Base-by-base conservation (phyloP, 495 filamentous ascomycete species). In the Podospora appendiculata region DNA sequence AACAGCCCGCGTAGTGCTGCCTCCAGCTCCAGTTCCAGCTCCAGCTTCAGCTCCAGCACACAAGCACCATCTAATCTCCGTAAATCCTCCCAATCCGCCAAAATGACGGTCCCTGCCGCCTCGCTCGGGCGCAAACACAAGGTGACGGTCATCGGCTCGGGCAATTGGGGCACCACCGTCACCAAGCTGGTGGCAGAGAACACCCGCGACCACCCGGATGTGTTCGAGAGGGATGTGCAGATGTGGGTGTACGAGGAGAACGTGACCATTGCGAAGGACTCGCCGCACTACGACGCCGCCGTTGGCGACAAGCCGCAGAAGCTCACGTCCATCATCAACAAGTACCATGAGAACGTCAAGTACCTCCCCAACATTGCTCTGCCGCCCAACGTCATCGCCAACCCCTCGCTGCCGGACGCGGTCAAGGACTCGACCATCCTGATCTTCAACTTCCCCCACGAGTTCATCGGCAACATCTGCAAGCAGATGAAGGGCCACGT, bases 201-300 rank as follows among this genome's bases (percentile, higher is more conserved):
- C 71, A 85, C 89, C 18, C 76, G 76, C 50, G 82, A 75, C 56
- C 78, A 96, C 68, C 74, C 82, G 0, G 80, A 88, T 32, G 56
- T 95, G 43, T 99, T 97, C 65, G 85, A 96, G 56, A 70, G 83
- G 58, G 80, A 90, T 49, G 90, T 99, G 39, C 88, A 92, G 70
- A 97, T 99, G 92, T 97, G 89, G 89, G 92, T 95, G 62, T 93
- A 81, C 56, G 88, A 96, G 71, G 90, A 96, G 70, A 82, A 90
- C 45, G 82, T 91, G 40, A 80, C 81, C 47, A 72, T 94, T 48
- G 70, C 87, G n/a, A 74, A 83, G 61, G 70, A 70, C 43, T 86
- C 81, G 9, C 73, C 71, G 40, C 72, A 85, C 71, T 83, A 84
- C 68, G 68, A 84, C 49, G 56, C 60, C 11, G 41, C 57, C 11